phyloP scores from a whole-genome alignment of 208 protist genomes.

The Leishmania aethiopica region DNA sequence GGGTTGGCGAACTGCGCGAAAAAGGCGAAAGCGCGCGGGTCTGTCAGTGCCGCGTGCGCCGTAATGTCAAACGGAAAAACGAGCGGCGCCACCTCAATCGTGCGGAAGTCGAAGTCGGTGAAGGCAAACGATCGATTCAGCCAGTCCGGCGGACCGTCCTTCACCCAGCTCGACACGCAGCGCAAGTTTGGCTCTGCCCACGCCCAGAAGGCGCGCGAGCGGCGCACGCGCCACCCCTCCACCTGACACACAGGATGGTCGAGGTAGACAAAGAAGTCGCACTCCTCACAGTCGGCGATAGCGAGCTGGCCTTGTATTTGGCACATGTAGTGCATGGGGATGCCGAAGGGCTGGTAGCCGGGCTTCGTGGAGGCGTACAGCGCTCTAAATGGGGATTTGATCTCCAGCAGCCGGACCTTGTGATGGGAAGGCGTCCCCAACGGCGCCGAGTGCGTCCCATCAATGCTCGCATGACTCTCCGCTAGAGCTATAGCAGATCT shows the following conservation, averaged over 20 bases:
- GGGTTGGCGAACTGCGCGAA: constrained; percentile 52
- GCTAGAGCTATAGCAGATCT: not conserved
- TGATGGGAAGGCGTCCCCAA: not conserved
- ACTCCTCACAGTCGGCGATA: constrained; percentile 81
- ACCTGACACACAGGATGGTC: constrained; percentile 60
- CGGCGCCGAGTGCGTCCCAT: not conserved
- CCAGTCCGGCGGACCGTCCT: constrained; percentile 53
- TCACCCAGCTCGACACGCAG: constrained; percentile 67
- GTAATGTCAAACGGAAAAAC: constrained; percentile 82
- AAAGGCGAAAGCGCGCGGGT: constrained; percentile 59
- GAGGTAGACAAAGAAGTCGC: constrained; percentile 93
- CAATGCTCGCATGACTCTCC: not conserved
- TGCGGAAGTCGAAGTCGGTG: constrained; percentile 66
- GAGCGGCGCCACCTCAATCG: constrained; percentile 64
- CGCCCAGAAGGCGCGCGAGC: constrained; percentile 70
- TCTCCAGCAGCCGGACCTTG: constrained; percentile 71
- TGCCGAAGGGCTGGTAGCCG: constrained; percentile 66
- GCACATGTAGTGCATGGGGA: constrained; percentile 87
- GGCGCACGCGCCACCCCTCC: constrained; percentile 77
- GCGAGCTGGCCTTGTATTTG: constrained; percentile 93
- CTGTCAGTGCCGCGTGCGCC: constrained; percentile 36
- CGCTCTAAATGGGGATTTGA: constrained; percentile 80
- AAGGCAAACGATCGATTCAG: constrained; percentile 71
- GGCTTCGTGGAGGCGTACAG: constrained; percentile 68
- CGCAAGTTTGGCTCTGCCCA: constrained; percentile 84